These are phyloP conservation scores for Cladorrhinum sp. DNA, from an alignment of 2,329 filamentous ascomycete species.

Conservation along the genomic window DNA sequence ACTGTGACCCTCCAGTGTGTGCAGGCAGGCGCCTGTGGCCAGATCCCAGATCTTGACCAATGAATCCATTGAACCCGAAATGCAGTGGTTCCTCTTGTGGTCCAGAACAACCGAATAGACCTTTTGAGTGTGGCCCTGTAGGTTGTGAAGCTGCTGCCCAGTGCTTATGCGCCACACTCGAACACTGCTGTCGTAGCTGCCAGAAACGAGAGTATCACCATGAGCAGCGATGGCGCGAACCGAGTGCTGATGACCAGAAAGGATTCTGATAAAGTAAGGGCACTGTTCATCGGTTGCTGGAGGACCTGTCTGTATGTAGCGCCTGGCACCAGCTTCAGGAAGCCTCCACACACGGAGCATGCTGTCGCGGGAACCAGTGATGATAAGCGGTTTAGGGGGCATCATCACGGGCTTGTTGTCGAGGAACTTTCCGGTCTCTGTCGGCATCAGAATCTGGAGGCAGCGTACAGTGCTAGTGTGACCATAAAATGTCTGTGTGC, in stretches of 20 bases:
- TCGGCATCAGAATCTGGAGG: constrained; percentile 88
- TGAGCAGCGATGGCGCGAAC: constrained; percentile 94
- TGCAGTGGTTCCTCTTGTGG: constrained; percentile 86
- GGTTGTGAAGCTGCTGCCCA: constrained; percentile 77
- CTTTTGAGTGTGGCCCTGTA: constrained; percentile 86
- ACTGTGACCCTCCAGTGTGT: constrained; percentile 89
- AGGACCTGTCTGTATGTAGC: constrained; percentile 75
- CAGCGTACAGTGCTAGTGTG: constrained; percentile 97
- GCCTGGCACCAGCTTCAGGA: constrained; percentile 72
- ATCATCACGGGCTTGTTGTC: constrained; percentile 80
- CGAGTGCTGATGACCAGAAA: constrained; percentile 86
- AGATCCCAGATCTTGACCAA: constrained; percentile 97
- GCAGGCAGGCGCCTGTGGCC: constrained; percentile 76
- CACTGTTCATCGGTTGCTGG: constrained; percentile 75
- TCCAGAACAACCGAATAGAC: constrained; percentile 97
- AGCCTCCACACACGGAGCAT: constrained; percentile 93
- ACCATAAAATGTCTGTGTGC: constrained; percentile 93
- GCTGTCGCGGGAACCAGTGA: constrained; percentile 93
- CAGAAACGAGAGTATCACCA: constrained; percentile 92
- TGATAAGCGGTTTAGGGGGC: constrained; percentile 92
- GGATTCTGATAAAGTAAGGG: constrained; percentile 86
- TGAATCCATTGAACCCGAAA: constrained; percentile 98
- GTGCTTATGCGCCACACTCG: constrained; percentile 97
- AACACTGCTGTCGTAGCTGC: constrained; percentile 93
- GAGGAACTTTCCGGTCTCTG: constrained; percentile 66